phyloP scores from a whole-genome alignment of 2,329 filamentous ascomycete species.

The Nothophoma quercina region DNA sequence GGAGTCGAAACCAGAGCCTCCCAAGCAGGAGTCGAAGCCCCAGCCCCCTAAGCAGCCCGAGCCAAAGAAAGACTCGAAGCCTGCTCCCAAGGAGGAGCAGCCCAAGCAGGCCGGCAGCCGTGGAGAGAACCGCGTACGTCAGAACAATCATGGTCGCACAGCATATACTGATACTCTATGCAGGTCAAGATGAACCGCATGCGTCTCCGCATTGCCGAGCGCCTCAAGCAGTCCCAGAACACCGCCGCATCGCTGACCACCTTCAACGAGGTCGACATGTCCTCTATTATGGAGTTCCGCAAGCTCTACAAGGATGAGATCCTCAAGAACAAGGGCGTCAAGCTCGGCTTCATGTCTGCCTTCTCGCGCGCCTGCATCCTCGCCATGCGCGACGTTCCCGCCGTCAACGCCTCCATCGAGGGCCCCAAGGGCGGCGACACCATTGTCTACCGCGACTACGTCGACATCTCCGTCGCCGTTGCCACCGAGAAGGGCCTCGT shows the following conservation, averaged over 20 bases:
- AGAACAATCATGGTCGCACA: conserved; percentile 15
- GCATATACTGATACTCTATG: conserved; percentile 21
- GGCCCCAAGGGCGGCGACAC: conserved; percentile 94
- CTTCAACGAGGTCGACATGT: conserved; percentile 99
- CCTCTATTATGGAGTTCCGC: conserved; percentile 93
- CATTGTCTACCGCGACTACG: conserved; percentile 97
- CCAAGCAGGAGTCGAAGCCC: conserved; percentile 46
- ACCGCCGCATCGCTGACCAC: conserved; percentile 96
- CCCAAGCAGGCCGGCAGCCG: conserved; percentile 67
- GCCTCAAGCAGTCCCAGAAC: conserved; percentile 98
- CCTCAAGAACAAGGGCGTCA: conserved; percentile 94
- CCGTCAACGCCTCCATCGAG: conserved; percentile 96
- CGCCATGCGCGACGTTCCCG: conserved; percentile 93
- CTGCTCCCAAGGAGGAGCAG: conserved; percentile 15
- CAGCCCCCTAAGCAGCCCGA: conserved; percentile 16
- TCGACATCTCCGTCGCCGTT: conserved; percentile 96
- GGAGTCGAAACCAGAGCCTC: conserved; percentile 48
- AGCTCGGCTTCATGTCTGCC: conserved; percentile 99
- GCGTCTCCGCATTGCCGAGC: conserved; percentile 95
- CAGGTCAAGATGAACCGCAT: conserved; percentile 99
- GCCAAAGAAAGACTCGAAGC: conserved; percentile 41
- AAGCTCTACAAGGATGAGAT: conserved; percentile 97
- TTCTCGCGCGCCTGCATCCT: conserved; percentile 90
- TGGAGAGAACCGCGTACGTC: conserved; percentile 85
- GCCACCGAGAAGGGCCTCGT: conserved; percentile 97